phyloP scores from a whole-genome alignment of 805 yeast genomes.

The Sugiyamaella mastotermitis region DNA sequence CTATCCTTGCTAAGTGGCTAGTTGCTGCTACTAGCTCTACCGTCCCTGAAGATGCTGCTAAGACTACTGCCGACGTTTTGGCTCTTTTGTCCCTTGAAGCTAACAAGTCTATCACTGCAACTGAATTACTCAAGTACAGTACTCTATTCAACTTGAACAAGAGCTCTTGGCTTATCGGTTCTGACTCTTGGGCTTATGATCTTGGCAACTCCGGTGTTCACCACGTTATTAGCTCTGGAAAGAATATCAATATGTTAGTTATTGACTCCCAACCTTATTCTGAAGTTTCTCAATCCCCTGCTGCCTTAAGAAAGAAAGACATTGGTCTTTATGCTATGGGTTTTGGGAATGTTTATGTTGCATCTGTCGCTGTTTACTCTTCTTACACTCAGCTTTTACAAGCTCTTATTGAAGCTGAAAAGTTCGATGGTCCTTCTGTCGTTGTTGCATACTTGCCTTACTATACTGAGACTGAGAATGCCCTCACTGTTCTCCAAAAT shows the following conservation, averaged over 20 bases:
- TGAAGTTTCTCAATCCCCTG: conserved; percentile 28
- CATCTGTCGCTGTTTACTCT: conserved; percentile 88
- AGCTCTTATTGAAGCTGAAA: conserved; percentile 84
- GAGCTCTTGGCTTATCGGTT: conserved; percentile 81
- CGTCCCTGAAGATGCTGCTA: conserved; percentile 29
- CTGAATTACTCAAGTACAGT: conserved; percentile 41
- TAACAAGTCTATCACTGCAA: conserved; percentile 39
- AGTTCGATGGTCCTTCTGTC: conserved; percentile 83
- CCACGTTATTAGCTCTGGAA: conserved; percentile 65
- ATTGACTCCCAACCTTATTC: conserved; percentile 78
- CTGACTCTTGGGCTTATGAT: conserved; percentile 94
- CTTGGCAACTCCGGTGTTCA: conserved; percentile 89
- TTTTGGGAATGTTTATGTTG: conserved; percentile 82
- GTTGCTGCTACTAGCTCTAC: conserved; percentile 30
- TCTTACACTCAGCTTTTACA: conserved; percentile 90
- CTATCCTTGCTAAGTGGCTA: conserved; percentile 65
- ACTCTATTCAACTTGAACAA: conserved; percentile 40
- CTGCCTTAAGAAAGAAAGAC: conserved; percentile 57
- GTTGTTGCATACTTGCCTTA: conserved; percentile 88
- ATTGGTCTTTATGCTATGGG: conserved; percentile 94
- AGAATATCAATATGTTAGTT: conserved; percentile 75
- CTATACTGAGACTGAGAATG: conserved; percentile 49
- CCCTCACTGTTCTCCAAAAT: conserved; percentile 71
- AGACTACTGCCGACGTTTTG: conserved; percentile 31
- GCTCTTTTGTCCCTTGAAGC: conserved; percentile 32